A percentile compares a stretch with the other conserved stretches of the same genome.
Evolutionary conservation across 345 rosid genomes (phyloP).

Genomic region (Excoecaria agallocha): DNA sequence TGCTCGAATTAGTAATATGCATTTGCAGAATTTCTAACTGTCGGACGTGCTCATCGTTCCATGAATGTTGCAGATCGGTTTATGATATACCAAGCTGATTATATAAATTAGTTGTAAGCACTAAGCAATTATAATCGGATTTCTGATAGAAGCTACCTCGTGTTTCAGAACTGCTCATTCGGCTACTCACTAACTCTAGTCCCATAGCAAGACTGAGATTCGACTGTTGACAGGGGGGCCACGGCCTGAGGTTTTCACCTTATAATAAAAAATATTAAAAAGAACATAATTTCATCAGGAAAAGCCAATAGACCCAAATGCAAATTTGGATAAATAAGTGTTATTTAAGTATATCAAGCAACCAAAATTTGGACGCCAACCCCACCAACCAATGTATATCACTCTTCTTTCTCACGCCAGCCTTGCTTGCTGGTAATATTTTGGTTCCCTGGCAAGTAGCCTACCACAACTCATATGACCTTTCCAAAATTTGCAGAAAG

Average conservation of each 20-base stretch:
- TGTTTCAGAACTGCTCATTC: background rate
- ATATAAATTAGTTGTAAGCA: no score
- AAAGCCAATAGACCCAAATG: background rate
- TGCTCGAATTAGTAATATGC: background rate
- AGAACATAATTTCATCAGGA: conserved; percentile 3
- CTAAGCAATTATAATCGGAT: no score
- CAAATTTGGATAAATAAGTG: background rate
- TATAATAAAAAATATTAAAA: background rate
- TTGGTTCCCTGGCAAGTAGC: conserved; percentile 51
- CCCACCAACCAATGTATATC: conserved; percentile 29
- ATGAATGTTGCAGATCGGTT: no score
- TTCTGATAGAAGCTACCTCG: no score
- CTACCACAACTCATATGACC: conserved; percentile 36
- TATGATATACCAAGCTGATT: no score
- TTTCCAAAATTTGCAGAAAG: conserved; percentile 9
- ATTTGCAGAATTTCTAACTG: background rate
- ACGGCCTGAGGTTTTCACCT: background rate
- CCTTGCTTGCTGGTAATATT: conserved; percentile 45
- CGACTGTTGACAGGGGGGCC: background rate
- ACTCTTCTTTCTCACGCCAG: conserved; percentile 21
- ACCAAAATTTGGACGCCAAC: conserved; percentile 47
- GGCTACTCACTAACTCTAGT: background rate
- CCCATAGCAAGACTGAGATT: background rate
- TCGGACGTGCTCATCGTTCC: background rate
- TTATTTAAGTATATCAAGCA: conserved; percentile 9